Percentiles rank a stretch among this genome's conserved stretches.
These are phyloP conservation scores for Akanthomyces muscarius DNA, from an alignment of 2,329 filamentous ascomycete genomes.

Conservation along the genomic window DNA sequence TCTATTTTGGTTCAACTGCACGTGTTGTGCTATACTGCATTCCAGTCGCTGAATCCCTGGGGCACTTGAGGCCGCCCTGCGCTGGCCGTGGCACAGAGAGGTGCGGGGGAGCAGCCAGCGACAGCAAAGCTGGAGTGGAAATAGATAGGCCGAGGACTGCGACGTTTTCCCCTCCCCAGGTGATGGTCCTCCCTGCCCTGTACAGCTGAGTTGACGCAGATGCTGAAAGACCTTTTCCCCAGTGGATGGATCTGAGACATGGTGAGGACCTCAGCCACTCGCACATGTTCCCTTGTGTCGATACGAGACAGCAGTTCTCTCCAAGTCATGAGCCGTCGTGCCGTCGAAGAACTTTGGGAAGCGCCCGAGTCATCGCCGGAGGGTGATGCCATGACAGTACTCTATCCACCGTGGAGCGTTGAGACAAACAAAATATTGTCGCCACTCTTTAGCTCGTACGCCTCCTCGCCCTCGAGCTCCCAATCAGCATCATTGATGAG, in stretches of 20 bases:
- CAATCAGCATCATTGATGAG: constrained; percentile 98
- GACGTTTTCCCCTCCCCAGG: neutral
- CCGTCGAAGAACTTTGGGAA: neutral
- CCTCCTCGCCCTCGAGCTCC: constrained; percentile 94
- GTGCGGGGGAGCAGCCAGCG: neutral
- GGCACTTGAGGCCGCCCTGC: neutral
- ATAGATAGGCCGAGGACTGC: neutral
- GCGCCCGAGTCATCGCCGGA: neutral
- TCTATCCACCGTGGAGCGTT: constrained; percentile 85
- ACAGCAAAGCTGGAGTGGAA: neutral
- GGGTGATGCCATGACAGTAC: neutral
- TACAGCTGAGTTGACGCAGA: constrained; percentile 6
- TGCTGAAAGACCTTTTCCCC: neutral
- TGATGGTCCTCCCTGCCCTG: neutral
- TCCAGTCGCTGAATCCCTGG: neutral
- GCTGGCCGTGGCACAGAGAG: neutral
- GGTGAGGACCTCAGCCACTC: constrained; percentile 2
- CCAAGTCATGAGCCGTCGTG: neutral
- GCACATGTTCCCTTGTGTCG: neutral
- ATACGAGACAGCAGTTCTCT: constrained; percentile 1
- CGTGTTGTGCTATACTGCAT: constrained; percentile 9
- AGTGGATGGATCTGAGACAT: constrained; percentile 16
- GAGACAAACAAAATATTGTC: constrained; percentile 96
- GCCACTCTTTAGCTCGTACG: constrained; percentile 73
- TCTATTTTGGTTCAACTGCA: constrained; percentile 12